Evolutionary conservation across 805 yeast species (phyloP).

Genomic region (Debaryomyces hansenii): DNA sequence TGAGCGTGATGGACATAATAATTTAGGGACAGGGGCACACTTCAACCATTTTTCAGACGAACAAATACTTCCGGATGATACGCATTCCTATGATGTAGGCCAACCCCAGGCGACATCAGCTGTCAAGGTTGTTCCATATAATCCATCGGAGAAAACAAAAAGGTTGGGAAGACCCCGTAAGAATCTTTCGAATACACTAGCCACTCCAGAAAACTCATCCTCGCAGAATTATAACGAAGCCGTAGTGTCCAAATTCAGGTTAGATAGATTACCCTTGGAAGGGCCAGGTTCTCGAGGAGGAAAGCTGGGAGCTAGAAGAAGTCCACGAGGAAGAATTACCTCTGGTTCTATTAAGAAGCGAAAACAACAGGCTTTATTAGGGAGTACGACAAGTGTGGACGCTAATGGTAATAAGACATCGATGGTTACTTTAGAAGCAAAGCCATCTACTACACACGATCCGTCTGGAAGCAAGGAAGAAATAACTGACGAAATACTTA

Average conservation of each 20-base stretch:
- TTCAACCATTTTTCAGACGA: neutral
- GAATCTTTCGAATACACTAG: slow-evolving; percentile 17
- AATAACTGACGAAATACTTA: too few species aligned
- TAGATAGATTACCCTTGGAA: slow-evolving; percentile 33
- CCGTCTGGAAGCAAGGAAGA: too few species aligned
- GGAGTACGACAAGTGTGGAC: slow-evolving; percentile 1
- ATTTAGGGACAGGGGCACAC: neutral
- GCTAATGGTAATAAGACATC: neutral
- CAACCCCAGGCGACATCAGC: neutral
- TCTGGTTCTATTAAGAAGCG: slow-evolving; percentile 17
- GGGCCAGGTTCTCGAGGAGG: slow-evolving; percentile 46
- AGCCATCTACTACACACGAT: too few species aligned
- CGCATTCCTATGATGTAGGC: neutral
- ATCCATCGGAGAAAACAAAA: slow-evolving; percentile 29
- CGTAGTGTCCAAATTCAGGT: slow-evolving; percentile 30
- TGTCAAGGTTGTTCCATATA: slow-evolving; percentile 27
- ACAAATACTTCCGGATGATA: neutral
- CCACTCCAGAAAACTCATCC: slow-evolving; percentile 16
- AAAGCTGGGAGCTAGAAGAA: slow-evolving; percentile 13
- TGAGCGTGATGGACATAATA: neutral
- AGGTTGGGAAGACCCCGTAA: slow-evolving; percentile 39
- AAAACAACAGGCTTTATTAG: slow-evolving; percentile 17
- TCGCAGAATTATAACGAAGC: slow-evolving; percentile 30
- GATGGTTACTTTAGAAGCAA: neutral
- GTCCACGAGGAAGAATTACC: slow-evolving; percentile 28